Base-by-base conservation (phyloP, 116 monocot genomes). In the Zostera marina region DNA sequence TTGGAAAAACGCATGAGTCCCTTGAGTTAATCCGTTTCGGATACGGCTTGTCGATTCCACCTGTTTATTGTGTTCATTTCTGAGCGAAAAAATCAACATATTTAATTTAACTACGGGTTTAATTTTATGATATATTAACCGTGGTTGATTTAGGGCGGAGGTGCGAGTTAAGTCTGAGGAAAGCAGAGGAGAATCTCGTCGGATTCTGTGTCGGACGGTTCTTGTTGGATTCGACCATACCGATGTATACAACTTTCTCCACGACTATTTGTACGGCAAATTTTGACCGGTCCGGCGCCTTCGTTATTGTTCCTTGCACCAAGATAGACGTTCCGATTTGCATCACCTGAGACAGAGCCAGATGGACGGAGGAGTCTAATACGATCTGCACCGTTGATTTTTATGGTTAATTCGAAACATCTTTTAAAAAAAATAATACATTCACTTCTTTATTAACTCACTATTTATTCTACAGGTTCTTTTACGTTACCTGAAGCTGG, bases 181-280 rank as follows among this genome's bases (percentile, higher is more conserved):
- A 58, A 39, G 73, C 91, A 49, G 68, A 54, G 19, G 79, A 61
- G 25, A 81, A 8, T 26, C 26, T 60, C 23, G 48, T 56, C 53
- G 73, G 82, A 7, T 72, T 62, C 9, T 82, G 42, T 42, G 48
- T 56, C 58, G 82, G 42, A 16, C 85, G 85, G 56, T 85, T 80
- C 19, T 75, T 85, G 22, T 61, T 51, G 4, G 25, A 43, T 67
- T 85, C 79, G 47, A 73, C 75, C 14, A 65, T 8, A 9, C 92
- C 87, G 59, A 92, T 77, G 68, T 86, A 74, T 11, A 92, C 58
- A 59, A 92, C 64, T 39, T 82, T 92, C 53, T 80, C 87, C 20
- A 51, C 92, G 54, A 61, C 74, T n/a, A 92, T 75, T 61, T 83
- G 62, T 25, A 92, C 61, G 17, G 10, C 43, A 24, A 78, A 59